Base-by-base conservation (phyloP, 1,284 basidiomycete genomes). In the Ustilago shanxiensis region DNA sequence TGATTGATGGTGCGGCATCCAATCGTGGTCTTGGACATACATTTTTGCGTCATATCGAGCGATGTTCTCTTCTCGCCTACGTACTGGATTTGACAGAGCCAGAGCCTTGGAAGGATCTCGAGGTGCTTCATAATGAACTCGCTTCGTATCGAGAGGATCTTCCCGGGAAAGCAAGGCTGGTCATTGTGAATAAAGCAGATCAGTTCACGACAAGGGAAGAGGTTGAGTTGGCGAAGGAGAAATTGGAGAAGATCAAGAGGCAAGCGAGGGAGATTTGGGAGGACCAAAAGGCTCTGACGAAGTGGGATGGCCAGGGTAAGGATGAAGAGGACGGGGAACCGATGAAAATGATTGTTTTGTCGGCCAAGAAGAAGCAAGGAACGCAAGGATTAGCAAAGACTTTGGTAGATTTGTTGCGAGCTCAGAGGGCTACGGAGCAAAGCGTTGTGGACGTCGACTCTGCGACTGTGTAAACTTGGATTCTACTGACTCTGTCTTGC, bases 121-220 rank as follows among this genome's bases (percentile, higher is more conserved):
- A 87, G 3, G 89, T 92, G 7, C 88, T 98, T 4, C 89, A 89
- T 39, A 89, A 91, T 29, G 95, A 98, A 86, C 88, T 97, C 29
- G 94, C 97, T 82, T 91, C 90, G 66, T 95, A 97, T 54, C 57
- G 93, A 83, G 87, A 89, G 1, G 93, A 93, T 1, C 90, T 98
- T 87, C 92, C 92, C 72, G 83, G 86, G 20, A 92, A 83, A 33
- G 77, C 86, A 4, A 62, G 73, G n/a, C 70, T 86, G 81, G 92
- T 99, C 28, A 89, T 98, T 24, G 93, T 95, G 20, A 99, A 98
- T 89, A 98, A 99, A 87, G 95, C 94, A 0, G 96, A 99, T 39
- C 69, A 77, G 20, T 67, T 64, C 52, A 31, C 9, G 8, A 20
- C 31, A 16, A 14, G 29, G 20, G 29, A 45, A 3, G 64, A 73